A percentile compares a stretch with the other conserved stretches of the same genome.
Evolutionary conservation across 1,284 basidiomycete genomes (phyloP).

Genomic region (Puccinia hordei): DNA sequence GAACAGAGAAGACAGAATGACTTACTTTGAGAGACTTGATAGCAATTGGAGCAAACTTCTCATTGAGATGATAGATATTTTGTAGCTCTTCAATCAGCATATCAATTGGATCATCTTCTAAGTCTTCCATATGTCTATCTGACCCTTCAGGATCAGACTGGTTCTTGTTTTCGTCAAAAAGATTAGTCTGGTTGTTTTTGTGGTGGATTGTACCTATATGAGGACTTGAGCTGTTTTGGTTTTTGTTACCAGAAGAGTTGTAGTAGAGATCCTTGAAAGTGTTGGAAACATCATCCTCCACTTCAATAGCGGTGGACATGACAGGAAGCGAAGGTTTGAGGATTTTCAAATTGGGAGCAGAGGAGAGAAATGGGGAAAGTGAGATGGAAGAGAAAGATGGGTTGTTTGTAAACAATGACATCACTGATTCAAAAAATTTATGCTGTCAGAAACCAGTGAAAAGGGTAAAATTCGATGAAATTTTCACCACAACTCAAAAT

Average conservation of each 20-base stretch:
- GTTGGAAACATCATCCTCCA: neutral
- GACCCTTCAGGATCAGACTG: neutral
- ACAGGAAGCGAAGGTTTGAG: too few species aligned
- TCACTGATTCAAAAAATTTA: neutral
- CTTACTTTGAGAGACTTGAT: conserved; percentile 4
- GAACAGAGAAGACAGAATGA: neutral
- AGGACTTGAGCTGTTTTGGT: neutral
- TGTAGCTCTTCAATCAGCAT: neutral
- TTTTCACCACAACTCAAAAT: neutral
- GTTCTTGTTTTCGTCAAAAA: neutral
- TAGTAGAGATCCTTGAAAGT: neutral
- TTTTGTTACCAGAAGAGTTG: neutral
- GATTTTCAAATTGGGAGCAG: too few species aligned
- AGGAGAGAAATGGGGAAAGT: too few species aligned
- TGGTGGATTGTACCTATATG: neutral
- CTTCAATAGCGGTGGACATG: too few species aligned
- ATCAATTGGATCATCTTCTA: neutral
- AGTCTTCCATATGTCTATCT: neutral
- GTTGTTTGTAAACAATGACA: neutral
- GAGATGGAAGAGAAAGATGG: neutral
- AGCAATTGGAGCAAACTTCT: neutral
- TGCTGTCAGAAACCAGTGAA: neutral
- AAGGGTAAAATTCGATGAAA: neutral
- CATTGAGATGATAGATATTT: neutral
- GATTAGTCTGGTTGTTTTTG: neutral